phyloP scores from a whole-genome alignment of 1,284 basidiomycete species.

The Cystobasidium pallidum region DNA sequence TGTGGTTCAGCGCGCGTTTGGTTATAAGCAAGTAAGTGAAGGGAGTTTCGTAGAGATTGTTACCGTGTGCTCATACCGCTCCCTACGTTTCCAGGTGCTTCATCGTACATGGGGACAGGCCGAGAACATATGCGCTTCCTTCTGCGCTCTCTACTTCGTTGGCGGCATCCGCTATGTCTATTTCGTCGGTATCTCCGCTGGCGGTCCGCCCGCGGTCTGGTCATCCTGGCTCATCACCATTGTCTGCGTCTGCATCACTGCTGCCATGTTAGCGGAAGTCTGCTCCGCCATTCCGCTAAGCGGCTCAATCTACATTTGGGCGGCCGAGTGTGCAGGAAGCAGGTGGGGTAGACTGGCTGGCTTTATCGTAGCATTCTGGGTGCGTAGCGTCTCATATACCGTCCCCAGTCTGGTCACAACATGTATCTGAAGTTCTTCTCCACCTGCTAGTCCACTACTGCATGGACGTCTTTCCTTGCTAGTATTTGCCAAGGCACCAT shows the following conservation, averaged over 20 bases:
- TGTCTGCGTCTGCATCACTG: conserved; percentile 80
- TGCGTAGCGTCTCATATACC: conserved; percentile 55
- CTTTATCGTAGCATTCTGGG: conserved; percentile 86
- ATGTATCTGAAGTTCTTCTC: not conserved
- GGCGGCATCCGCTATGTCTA: conserved; percentile 69
- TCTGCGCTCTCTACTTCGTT: conserved; percentile 81
- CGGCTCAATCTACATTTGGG: conserved; percentile 88
- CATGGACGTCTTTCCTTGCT: conserved; percentile 86
- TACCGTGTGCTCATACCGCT: conserved; percentile 23
- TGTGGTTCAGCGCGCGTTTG: conserved; percentile 67
- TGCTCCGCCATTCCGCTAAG: conserved; percentile 59
- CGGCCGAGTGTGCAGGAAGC: conserved; percentile 80
- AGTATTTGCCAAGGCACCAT: conserved; percentile 80
- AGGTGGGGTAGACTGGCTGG: conserved; percentile 80
- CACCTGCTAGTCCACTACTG: conserved; percentile 60
- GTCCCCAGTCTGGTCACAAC: no score
- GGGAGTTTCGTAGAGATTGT: not conserved
- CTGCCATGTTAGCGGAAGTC: conserved; percentile 74
- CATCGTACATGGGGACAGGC: conserved; percentile 77
- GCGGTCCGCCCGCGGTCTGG: conserved; percentile 82
- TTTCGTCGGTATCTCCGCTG: conserved; percentile 77
- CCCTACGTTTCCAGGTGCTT: conserved; percentile 64
- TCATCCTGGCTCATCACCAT: conserved; percentile 77
- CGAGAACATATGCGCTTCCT: conserved; percentile 81
- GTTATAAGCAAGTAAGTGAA: conserved; percentile 72